Base-by-base conservation (phyloP, 1,139 yeast species). In the Magnusiomyces suaveolens region DNA sequence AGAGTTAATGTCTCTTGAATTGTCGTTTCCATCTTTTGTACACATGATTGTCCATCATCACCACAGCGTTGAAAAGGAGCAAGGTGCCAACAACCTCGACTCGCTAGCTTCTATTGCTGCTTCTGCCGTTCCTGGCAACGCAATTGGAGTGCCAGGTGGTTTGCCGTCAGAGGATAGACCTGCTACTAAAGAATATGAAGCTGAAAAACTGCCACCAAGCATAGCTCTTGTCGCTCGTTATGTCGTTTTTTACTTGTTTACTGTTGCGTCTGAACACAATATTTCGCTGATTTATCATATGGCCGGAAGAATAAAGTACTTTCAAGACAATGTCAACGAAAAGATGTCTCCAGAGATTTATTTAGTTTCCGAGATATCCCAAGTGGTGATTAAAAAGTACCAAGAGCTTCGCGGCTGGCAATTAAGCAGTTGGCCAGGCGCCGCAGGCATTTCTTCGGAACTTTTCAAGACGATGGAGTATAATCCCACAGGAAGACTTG, bases 391-490 rank as follows among this genome's bases (percentile, higher is more conserved):
- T 48, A 78, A 82, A 56, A 81, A 78, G 56, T 70, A 79, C 43
- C 80, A 84, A 51, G 84, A 79, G 46, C 64, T 60, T 44, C 80
- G 77, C 62, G 75, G 75, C 52, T 87, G 96, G 95, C 78, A 79
- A 24, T 73, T 86, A 58, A 79, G 82, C 36, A 81, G 90, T 0
- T 89, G 92, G 82, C 95, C 96, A 0, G 94, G 92, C 0, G 84
- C 83, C 61, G 68, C 85, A 32, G 79, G 79, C 39, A 69, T 88
- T 29, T 84, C 94, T 0, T 69, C 75, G 14, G 95, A 87, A 63
- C 68, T 85, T 12, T 87, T 76, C 67, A 71, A 75, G 14, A 81
- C 86, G 0, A 82, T 84, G 76, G 66, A 71, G 1, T 12, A 29
- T 12, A 64, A 60, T 4, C 52, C 56, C 6, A 48, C 50, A 23